These are phyloP conservation scores for Ustanciosporium gigantosporum DNA, from an alignment of 1,284 basidiomycete species.

Conservation along the genomic window DNA sequence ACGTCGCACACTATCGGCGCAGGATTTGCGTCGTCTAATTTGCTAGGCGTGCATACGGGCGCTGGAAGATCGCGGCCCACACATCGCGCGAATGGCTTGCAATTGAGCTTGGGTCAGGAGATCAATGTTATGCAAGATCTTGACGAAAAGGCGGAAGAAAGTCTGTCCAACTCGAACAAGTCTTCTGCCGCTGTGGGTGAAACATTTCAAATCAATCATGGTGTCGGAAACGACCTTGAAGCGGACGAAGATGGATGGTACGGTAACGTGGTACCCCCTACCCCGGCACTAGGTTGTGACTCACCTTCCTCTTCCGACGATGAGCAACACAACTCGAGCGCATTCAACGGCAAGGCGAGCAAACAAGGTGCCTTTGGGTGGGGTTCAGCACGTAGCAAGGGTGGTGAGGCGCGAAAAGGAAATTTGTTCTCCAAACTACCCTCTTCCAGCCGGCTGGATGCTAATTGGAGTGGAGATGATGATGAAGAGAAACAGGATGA, in stretches of 20 bases:
- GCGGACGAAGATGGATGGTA: conserved; percentile 7
- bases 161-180: conserved; percentile 10
- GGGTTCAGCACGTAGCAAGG: conserved; percentile 3
- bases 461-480: conserved; percentile 39
- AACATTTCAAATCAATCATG: conserved; percentile 11
- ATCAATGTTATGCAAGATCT: conserved; percentile 40
- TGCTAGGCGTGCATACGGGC: conserved; percentile 24
- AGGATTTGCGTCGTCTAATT: conserved; percentile 11
- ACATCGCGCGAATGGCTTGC: conserved; percentile 37
- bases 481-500: conserved; percentile 30
- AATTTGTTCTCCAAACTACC: conserved; percentile 29
- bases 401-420: conserved; percentile 7
- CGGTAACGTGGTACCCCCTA: conserved; percentile 35
- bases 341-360: neutral
- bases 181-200: conserved; percentile 13
- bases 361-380: conserved; percentile 22
- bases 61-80: conserved; percentile 23
- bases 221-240: conserved; percentile 1
- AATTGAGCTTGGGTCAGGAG: conserved; percentile 34
- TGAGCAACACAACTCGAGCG: neutral
- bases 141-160: conserved; percentile 34
- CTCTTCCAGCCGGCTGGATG: conserved; percentile 17
- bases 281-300: conserved; percentile 30
- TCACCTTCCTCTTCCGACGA: conserved; percentile 18
- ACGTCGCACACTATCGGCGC: conserved; percentile 16